These are phyloP conservation scores for Eutrema heterophyllum DNA, from an alignment of 345 rosid species.

Conservation along the genomic window DNA sequence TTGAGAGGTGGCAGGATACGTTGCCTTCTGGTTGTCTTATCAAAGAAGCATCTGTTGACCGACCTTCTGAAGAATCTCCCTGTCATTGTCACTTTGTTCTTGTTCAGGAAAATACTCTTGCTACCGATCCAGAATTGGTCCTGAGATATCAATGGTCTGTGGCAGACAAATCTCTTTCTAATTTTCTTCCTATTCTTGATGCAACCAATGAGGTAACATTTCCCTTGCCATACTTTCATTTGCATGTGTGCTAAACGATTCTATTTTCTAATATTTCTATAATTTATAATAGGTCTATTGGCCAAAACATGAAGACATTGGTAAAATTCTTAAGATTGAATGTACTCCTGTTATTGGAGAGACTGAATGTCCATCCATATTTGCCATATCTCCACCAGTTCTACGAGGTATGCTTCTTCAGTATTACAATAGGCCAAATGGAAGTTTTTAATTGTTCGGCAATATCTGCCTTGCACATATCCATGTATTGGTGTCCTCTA, in stretches of 20 bases:
- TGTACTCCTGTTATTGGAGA: slow-evolving; percentile 67
- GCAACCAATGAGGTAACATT: slow-evolving; percentile 68
- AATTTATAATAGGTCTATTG: slow-evolving; percentile 56
- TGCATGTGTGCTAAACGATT: background rate
- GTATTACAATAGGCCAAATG: slow-evolving; percentile 6
- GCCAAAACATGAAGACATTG: slow-evolving; percentile 87
- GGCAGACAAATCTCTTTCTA: slow-evolving; percentile 70
- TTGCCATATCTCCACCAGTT: slow-evolving; percentile 80
- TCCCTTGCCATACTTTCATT: slow-evolving; percentile 11
- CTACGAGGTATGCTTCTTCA: slow-evolving; percentile 52
- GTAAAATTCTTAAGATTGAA: slow-evolving; percentile 71
- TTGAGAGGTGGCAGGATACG: slow-evolving; percentile 78
- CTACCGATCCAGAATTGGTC: slow-evolving; percentile 46
- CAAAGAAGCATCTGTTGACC: slow-evolving; percentile 77
- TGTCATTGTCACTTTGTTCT: slow-evolving; percentile 73
- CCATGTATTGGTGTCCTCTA: background rate
- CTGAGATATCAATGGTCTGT: slow-evolving; percentile 82
- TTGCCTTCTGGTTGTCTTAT: slow-evolving; percentile 70
- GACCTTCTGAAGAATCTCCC: slow-evolving; percentile 89
- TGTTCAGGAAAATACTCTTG: slow-evolving; percentile 54
- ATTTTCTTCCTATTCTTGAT: slow-evolving; percentile 66
- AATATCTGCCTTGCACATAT: background rate
- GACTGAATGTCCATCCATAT: slow-evolving; percentile 67
- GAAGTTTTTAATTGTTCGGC: background rate
- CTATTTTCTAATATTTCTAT: background rate